Conservation (phyloP, 2,329 filamentous ascomycete species). For the Cryphonectria nitschkei region DNA sequence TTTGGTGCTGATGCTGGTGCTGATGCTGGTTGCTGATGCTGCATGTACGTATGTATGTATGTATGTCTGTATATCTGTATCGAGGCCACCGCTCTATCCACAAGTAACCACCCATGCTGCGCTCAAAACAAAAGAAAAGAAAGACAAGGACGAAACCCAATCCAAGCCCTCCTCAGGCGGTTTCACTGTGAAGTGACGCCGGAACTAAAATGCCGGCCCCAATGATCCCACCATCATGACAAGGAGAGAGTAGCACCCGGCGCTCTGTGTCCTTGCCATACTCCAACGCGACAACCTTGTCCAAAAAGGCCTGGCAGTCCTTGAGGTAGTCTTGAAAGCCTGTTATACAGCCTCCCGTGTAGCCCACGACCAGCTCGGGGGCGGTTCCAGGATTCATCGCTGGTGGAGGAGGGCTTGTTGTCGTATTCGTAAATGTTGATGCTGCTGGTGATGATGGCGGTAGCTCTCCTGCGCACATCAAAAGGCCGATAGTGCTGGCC, state of each 20-base stretch:
- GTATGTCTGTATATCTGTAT: background rate
- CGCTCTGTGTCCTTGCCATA: constrained; percentile 36
- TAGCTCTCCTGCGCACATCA: constrained; percentile 72
- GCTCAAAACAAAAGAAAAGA: background rate
- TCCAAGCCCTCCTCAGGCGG: constrained; percentile 9
- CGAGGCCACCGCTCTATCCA: background rate
- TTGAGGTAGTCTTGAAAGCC: constrained; percentile 75
- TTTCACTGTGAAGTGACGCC: constrained; percentile 41
- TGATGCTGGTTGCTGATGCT: background rate
- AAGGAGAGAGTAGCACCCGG: constrained; percentile 55
- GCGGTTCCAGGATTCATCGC: constrained; percentile 13
- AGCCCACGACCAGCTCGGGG: constrained; percentile 72
- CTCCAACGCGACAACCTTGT: constrained; percentile 52
- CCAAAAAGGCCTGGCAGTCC: constrained; percentile 71
- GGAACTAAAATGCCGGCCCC: constrained; percentile 64
- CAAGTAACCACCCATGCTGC: background rate
- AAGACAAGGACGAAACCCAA: background rate
- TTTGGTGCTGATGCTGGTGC: background rate
- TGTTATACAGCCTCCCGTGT: constrained; percentile 80
- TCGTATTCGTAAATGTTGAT: background rate
- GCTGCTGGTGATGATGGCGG: constrained; percentile 22
- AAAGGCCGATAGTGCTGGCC: constrained; percentile 70
- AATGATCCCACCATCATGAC: constrained; percentile 64
- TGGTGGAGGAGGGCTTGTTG: background rate
- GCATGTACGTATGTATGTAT: background rate